Evolutionary conservation across 2,329 filamentous ascomycete species (phyloP), one percentile per base, ranked within the genome.

Genomic region (Dichotomopilus funicola): DNA sequence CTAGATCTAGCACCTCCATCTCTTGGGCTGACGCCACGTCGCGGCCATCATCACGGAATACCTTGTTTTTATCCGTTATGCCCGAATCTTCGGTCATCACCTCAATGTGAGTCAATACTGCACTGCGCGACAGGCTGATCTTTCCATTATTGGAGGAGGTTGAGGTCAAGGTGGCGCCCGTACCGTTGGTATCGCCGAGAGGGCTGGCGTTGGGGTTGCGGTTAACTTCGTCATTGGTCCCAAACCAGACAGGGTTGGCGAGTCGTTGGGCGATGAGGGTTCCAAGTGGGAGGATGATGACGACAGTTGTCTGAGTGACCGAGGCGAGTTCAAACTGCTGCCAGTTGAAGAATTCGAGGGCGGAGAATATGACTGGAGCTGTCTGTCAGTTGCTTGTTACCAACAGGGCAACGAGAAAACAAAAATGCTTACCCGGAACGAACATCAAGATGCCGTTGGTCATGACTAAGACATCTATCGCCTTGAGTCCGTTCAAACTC

Each of bases 361-460:
- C 72, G 1, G 77, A 71, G 58, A 82, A 81, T 54, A 81, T 62
- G 54, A 75, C 78, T 81, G 50, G 19, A n/a, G 31, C 11, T 49
- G 57, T n/a, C 27, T 6, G 41, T 57, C 38, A 54, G 53, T 11
- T 37, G 41, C 34, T 12, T 13, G 19, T 8, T 10, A 36, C 8
- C 6, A 19, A 10, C 10, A 11, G 4, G 37, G 37, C 37, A 3
- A 11, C 12, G n/a, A 40, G 41, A 9, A 11, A 51, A 4, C 4
- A 12, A 33, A 8, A 13, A 34, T 43, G 34, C 71, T 47, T 66
- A 81, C 79, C 75, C n/a, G 79, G 79, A 8, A 80, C 65, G 12
- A 80, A 61, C 80, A 82, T 82, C 53, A 83, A 68, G 1, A 80
- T 60, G 9, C 78, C 79, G 40, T 82, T 82, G 49, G 78, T 78